phyloP scores from a whole-genome alignment of 106 monocot species.

The Dioscorea alata region DNA sequence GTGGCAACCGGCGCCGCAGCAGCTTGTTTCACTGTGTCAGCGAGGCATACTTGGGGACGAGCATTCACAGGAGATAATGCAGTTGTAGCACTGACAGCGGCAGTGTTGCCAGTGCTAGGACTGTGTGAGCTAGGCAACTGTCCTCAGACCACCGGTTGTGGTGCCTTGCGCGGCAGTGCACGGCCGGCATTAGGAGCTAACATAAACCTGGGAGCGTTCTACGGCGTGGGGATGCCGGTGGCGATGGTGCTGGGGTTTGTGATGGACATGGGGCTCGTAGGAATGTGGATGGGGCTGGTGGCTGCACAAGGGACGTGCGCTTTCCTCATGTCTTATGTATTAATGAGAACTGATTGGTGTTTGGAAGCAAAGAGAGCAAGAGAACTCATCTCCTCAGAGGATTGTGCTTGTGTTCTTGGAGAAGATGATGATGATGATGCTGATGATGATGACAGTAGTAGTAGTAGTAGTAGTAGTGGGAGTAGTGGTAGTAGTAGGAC shows the following conservation, averaged over 20 bases:
- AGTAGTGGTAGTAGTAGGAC: too few species aligned
- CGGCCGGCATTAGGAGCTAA: not conserved
- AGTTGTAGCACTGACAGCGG: not conserved
- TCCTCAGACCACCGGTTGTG: constrained; percentile 78
- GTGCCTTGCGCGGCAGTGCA: not conserved
- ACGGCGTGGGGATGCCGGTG: constrained; percentile 7
- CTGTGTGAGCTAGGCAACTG: constrained; percentile 92
- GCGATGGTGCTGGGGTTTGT: not conserved
- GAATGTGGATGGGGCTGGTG: not conserved
- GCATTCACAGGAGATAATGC: not conserved
- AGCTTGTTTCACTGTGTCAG: not conserved
- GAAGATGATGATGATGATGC: too few species aligned
- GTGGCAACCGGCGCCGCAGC: not conserved
- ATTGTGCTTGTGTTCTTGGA: not conserved
- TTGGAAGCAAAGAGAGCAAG: not conserved
- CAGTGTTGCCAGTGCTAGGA: constrained; percentile 10
- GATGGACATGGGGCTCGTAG: not conserved
- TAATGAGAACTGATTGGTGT: not conserved
- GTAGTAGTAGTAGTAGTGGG: too few species aligned
- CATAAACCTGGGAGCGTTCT: not conserved
- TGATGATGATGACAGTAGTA: too few species aligned
- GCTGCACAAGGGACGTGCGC: not conserved
- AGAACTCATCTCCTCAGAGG: not conserved
- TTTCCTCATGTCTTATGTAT: not conserved
- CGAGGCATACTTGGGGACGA: not conserved